phyloP scores from a whole-genome alignment of 1,139 yeast species.

The Candida sp. region DNA sequence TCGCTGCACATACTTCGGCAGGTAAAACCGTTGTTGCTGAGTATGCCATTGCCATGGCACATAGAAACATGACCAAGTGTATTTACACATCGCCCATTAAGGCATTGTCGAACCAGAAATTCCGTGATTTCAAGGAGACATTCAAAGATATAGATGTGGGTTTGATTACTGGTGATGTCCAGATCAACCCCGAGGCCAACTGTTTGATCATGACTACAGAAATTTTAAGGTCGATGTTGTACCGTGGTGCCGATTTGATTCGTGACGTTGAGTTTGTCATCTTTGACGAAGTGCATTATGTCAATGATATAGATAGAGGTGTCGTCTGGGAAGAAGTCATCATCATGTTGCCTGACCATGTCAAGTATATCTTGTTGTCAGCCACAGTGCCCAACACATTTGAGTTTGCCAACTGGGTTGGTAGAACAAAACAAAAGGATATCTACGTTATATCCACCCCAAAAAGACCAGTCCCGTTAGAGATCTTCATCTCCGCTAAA shows the following conservation, averaged over 20 bases:
- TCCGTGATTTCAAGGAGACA: constrained; percentile 85
- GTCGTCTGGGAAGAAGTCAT: constrained; percentile 99
- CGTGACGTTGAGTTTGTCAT: constrained; percentile 98
- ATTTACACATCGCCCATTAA: constrained; percentile 95
- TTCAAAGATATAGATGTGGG: constrained; percentile 90
- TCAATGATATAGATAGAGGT: constrained; percentile 96
- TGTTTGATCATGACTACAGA: constrained; percentile 99
- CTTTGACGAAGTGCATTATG: constrained; percentile 98
- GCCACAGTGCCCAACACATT: constrained; percentile 98
- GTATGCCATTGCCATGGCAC: constrained; percentile 93
- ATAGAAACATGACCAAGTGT: constrained; percentile 88
- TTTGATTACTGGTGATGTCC: constrained; percentile 96
- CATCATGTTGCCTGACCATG: constrained; percentile 95
- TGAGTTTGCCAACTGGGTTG: constrained; percentile 99
- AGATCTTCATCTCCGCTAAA: constrained; percentile 82
- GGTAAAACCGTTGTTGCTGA: constrained; percentile 95
- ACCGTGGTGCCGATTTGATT: constrained; percentile 94
- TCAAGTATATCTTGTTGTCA: constrained; percentile 83
- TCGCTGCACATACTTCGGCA: constrained; percentile 97
- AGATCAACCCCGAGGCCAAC: constrained; percentile 95
- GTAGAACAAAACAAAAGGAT: constrained; percentile 94
- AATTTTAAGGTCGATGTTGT: constrained; percentile 92
- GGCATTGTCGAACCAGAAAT: constrained; percentile 92
- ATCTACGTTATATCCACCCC: constrained; percentile 96
- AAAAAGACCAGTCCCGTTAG: constrained; percentile 95